Base-by-base conservation (phyloP, 495 filamentous ascomycete species). In the Lasiosphaeriaceae sp. region DNA sequence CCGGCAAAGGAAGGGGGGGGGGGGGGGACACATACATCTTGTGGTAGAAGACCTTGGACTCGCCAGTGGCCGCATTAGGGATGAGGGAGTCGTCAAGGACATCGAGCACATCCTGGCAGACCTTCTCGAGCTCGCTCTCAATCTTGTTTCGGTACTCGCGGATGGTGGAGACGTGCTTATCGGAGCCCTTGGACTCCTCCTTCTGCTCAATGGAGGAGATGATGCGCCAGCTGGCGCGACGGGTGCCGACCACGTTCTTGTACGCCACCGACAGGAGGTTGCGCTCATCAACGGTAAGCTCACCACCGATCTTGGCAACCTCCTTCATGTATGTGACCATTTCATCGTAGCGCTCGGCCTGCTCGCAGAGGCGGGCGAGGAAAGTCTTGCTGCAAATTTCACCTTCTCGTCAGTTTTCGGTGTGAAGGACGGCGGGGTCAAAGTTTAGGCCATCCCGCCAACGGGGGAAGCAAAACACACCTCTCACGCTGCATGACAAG, bases 311-410 rank as follows among this genome's bases (percentile, higher is more conserved):
- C 93, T 97, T 96, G 74, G 94, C 94, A 72, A 99, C 94, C 86
- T 96, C 91, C 89, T 99, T 99, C 94, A 99, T 99, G 83, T 90
- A 99, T 70, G 87, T 90, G 66, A 99, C 94, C 94, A 99, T 99
- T 80, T 99, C 94, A 90, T 99, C 94, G 75, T 99, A 99, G 74
- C 94, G 94, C 85, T 99, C 94, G 71, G 94, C 94, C 87, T 99
- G 94, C 90, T 99, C 94, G 83, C 94, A 97, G 73, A 99, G 90
- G 81, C 94, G 86, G 71, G 94, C 94, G 73, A 99, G 90, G 84
- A 99, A 99, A 67, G 94, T 99, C 88, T 99, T 97, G 89, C 95
- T 98, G 76, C 70, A 73, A 60, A 54, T 57, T 61, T 55, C 50
- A 57, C 62, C 56, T 54, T 59, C 45, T 55, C 57, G 61, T 64